phyloP scores from a whole-genome alignment of 371 early-diverging fungal genomes.

The Apophysomyces elegans region DNA sequence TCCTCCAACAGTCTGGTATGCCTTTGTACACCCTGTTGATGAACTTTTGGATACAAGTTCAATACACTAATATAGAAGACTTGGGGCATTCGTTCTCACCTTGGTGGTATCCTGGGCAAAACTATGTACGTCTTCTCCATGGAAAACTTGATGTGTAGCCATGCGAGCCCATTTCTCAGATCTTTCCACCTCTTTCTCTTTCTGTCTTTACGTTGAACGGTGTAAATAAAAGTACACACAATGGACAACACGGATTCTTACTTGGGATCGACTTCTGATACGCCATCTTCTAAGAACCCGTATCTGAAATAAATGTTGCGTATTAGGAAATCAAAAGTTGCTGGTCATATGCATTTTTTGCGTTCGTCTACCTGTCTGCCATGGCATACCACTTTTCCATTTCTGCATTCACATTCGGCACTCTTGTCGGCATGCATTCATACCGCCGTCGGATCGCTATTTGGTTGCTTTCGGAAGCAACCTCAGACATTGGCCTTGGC shows the following conservation, averaged over 20 bases:
- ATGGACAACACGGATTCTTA: slow-evolving; percentile 4
- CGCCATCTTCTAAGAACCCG: slow-evolving; percentile 44
- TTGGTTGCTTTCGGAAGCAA: neutral
- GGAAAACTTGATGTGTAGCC: slow-evolving; percentile 41
- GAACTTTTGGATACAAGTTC: slow-evolving; percentile 36
- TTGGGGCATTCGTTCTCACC: slow-evolving; percentile 26
- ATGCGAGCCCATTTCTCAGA: slow-evolving; percentile 63
- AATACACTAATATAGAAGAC: slow-evolving; percentile 3
- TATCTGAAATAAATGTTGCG: slow-evolving; percentile 30
- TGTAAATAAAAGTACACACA: too few relatives aligned
- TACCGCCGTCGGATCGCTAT: slow-evolving; percentile 18
- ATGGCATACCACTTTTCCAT: slow-evolving; percentile 57
- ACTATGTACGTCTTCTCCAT: slow-evolving; percentile 41
- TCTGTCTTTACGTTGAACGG: slow-evolving; percentile 19
- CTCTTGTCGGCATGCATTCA: slow-evolving; percentile 4
- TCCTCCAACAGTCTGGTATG: slow-evolving; percentile 69
- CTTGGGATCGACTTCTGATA: slow-evolving; percentile 12
- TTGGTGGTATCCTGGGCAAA: slow-evolving; percentile 48
- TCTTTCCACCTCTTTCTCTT: slow-evolving; percentile 44
- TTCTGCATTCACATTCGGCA: slow-evolving; percentile 43
- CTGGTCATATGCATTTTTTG: neutral
- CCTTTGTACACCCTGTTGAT: slow-evolving; percentile 62
- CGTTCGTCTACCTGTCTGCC: slow-evolving; percentile 43
- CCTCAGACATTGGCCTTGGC: neutral
- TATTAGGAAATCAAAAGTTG: neutral